Percentiles rank a stretch among this genome's conserved stretches.
Evolutionary conservation across 2,329 filamentous ascomycete species (phyloP).

Genomic region (Arthrinium puccinioides): DNA sequence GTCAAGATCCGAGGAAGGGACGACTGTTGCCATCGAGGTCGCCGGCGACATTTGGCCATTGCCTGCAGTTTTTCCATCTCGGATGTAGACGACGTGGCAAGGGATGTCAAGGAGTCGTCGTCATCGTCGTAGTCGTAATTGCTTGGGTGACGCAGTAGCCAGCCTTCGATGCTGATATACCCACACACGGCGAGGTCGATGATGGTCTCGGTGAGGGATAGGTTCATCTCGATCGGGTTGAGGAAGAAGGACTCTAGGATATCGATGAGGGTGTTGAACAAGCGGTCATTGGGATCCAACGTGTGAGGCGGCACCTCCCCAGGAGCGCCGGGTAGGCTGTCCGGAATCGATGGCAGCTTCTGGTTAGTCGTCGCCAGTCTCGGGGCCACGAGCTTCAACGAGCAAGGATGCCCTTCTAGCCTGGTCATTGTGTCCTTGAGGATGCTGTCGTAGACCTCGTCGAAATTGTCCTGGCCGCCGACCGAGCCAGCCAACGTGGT

Average conservation of each 20-base stretch:
- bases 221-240: slow-evolving; percentile 86
- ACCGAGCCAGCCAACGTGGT: slow-evolving; percentile 61
- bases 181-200: slow-evolving; percentile 79
- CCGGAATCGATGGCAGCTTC: slow-evolving; percentile 45
- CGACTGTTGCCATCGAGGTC: slow-evolving; percentile 44
- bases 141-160: slow-evolving; percentile 71
- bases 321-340: slow-evolving; percentile 53
- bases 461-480: slow-evolving; percentile 61
- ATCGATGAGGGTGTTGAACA: slow-evolving; percentile 59
- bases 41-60: slow-evolving; percentile 43
- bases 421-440: slow-evolving; percentile 63
- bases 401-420: slow-evolving; percentile 68
- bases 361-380: slow-evolving; percentile 49
- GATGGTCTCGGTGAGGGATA: slow-evolving; percentile 78
- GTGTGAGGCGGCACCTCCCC: slow-evolving; percentile 54
- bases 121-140: slow-evolving; percentile 50
- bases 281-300: slow-evolving; percentile 53
- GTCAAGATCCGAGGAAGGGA: slow-evolving; percentile 47
- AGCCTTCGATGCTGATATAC: slow-evolving; percentile 80
- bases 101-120: slow-evolving; percentile 17
- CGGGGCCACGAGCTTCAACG: slow-evolving; percentile 58
- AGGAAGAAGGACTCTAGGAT: slow-evolving; percentile 76
- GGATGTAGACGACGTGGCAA: slow-evolving; percentile 12
- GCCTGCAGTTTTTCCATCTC: slow-evolving; percentile 38
- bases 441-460: slow-evolving; percentile 65